Conservation (phyloP, 805 yeast genomes). For the Wickerhamomyces chaumierensis region DNA sequence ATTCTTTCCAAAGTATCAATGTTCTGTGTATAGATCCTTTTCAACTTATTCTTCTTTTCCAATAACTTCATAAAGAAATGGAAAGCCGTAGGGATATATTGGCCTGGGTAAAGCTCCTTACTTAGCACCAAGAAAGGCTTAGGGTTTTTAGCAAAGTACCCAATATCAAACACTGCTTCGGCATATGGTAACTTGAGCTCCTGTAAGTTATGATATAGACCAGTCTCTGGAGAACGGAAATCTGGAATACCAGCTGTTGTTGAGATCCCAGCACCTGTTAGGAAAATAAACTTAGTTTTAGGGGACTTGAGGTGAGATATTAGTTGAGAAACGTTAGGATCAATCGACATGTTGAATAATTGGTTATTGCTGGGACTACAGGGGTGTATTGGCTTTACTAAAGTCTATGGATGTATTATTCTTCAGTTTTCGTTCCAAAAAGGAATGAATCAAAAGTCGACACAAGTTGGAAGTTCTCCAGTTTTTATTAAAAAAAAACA, state of each 20-base stretch:
- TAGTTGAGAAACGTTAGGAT: not conserved
- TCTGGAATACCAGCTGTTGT: constrained; percentile 95
- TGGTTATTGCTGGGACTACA: not conserved
- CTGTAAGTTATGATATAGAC: constrained; percentile 71
- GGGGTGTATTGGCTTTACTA: too few relatives aligned
- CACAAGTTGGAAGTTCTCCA: too few relatives aligned
- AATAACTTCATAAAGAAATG: constrained; percentile 63
- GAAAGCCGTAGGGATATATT: constrained; percentile 71
- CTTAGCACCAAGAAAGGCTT: constrained; percentile 79
- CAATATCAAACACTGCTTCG: constrained; percentile 92
- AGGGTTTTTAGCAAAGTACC: constrained; percentile 65
- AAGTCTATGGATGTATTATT: too few relatives aligned
- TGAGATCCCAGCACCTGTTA: constrained; percentile 91
- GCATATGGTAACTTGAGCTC: constrained; percentile 76
- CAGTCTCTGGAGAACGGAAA: constrained; percentile 84
- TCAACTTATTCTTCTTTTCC: constrained; percentile 49
- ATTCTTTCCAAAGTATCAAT: constrained; percentile 85
- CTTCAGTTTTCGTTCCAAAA: too few relatives aligned
- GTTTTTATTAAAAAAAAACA: too few relatives aligned
- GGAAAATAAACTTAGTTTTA: constrained; percentile 37
- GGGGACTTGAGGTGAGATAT: not conserved
- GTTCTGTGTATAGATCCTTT: constrained; percentile 81
- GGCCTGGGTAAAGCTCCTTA: constrained; percentile 79
- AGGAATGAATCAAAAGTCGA: too few relatives aligned
- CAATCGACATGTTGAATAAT: not conserved